Evolutionary conservation across 129 eudicot genomes (phyloP).

Genomic region (Centaurea solstitialis): DNA sequence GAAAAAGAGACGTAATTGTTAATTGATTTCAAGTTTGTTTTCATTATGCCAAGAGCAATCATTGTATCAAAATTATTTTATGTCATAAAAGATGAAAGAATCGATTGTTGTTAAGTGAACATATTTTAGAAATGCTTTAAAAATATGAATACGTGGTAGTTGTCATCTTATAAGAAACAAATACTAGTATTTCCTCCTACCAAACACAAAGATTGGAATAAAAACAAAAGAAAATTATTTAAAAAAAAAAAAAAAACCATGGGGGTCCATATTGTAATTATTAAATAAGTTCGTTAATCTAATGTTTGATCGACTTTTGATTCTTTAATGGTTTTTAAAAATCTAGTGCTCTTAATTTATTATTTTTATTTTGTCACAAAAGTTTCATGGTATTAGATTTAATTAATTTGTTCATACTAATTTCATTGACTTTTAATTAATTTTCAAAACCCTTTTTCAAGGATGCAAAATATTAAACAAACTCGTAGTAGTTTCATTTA

Average conservation of each 20-base stretch:
- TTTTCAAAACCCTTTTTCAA: not conserved
- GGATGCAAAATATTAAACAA: no score
- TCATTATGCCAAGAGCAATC: not conserved
- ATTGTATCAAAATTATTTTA: not conserved
- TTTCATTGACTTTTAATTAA: not conserved
- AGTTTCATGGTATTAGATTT: not conserved
- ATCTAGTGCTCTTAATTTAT: constrained; percentile 19
- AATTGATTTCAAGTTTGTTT: not conserved
- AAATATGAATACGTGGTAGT: constrained; percentile 14
- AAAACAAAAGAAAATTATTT: not conserved
- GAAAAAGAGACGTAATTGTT: not conserved
- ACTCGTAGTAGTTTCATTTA: no score
- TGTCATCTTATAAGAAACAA: constrained; percentile 21
- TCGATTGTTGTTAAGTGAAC: not conserved
- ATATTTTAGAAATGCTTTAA: no score
- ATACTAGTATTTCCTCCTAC: constrained; percentile 4
- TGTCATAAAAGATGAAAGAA: not conserved
- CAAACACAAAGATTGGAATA: constrained; percentile 7
- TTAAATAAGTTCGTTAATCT: not conserved
- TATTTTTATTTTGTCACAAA: not conserved
- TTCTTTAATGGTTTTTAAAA: not conserved
- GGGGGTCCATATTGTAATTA: not conserved
- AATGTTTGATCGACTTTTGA: constrained; percentile 14
- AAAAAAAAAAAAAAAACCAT: not conserved
- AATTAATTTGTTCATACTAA: not conserved